Conservation (phyloP, 2,329 filamentous ascomycete genomes). For the Phialocephala sp. region DNA sequence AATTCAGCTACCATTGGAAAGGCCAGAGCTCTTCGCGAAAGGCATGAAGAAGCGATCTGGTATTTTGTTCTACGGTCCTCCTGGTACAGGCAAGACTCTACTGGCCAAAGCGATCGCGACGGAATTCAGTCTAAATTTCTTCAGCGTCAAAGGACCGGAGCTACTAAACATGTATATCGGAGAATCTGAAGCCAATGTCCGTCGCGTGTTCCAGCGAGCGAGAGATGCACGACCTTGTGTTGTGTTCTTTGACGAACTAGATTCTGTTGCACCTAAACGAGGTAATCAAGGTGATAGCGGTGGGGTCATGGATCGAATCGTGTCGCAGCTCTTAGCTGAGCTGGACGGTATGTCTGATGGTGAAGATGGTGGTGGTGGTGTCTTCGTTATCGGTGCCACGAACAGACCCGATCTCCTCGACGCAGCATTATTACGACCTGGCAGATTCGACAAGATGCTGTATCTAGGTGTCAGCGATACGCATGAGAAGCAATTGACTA, state of each 20-base stretch:
- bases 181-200: conserved; percentile 90
- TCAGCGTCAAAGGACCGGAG: conserved; percentile 90
- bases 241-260: conserved; percentile 92
- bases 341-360: conserved; percentile 97
- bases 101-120: conserved; percentile 92
- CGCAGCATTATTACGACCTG: conserved; percentile 85
- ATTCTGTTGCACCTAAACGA: conserved; percentile 93
- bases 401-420: conserved; percentile 94
- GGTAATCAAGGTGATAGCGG: conserved; percentile 97
- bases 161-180: conserved; percentile 96
- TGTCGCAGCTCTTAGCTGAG: conserved; percentile 92
- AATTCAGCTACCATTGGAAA: conserved; percentile 88
- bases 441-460: conserved; percentile 97
- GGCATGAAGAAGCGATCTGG: conserved; percentile 98
- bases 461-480: conserved; percentile 96
- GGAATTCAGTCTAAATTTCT: conserved; percentile 93
- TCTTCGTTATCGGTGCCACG: conserved; percentile 96
- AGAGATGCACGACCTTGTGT: conserved; percentile 86
- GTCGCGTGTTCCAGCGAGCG: conserved; percentile 85
- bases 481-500: conserved; percentile 93
- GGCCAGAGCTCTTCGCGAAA: conserved; percentile 93
- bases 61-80: conserved; percentile 90
- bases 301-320: conserved; percentile 97
- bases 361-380: conserved; percentile 78
- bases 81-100: conserved; percentile 91